phyloP scores from a whole-genome alignment of 108 stramenopile genomes.

The Pseudonitzschia multistriata region DNA sequence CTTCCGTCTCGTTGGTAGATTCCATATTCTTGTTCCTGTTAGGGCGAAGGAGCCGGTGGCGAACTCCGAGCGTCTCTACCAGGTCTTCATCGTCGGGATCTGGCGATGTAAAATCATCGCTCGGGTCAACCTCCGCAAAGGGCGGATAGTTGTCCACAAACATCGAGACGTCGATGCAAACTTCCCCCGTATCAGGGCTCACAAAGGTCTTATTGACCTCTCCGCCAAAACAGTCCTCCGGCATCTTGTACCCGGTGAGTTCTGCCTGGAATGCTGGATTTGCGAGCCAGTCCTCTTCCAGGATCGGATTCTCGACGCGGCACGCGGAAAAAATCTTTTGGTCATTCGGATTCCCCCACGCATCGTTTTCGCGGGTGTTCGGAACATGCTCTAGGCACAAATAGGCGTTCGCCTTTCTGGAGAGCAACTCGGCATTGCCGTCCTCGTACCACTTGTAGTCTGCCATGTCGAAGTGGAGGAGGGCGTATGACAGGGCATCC shows the following conservation, averaged over 20 bases:
- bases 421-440: not conserved
- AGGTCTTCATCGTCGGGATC: not conserved
- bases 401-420: not conserved
- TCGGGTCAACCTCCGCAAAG: not conserved
- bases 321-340: not conserved
- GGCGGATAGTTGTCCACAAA: not conserved
- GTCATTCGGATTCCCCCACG: not conserved
- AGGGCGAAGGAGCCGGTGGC: not conserved
- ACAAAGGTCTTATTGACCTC: not conserved
- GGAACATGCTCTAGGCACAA: slow-evolving; percentile 13
- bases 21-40: not conserved
- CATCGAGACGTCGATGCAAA: slow-evolving; percentile 1
- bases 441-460: slow-evolving; percentile 3
- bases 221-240: not conserved
- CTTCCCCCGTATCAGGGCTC: not conserved
- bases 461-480: not conserved
- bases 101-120: not conserved
- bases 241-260: not conserved
- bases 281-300: not conserved
- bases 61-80: not conserved
- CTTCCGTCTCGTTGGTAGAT: not conserved
- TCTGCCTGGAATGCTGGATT: not conserved
- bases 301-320: not conserved
- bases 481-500: not conserved
- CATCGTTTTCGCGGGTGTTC: not conserved